Evolutionary conservation across 78 protist genomes (phyloP), one percentile per base, ranked within the genome.

Genomic region (Chrysochromulina parva): DNA sequence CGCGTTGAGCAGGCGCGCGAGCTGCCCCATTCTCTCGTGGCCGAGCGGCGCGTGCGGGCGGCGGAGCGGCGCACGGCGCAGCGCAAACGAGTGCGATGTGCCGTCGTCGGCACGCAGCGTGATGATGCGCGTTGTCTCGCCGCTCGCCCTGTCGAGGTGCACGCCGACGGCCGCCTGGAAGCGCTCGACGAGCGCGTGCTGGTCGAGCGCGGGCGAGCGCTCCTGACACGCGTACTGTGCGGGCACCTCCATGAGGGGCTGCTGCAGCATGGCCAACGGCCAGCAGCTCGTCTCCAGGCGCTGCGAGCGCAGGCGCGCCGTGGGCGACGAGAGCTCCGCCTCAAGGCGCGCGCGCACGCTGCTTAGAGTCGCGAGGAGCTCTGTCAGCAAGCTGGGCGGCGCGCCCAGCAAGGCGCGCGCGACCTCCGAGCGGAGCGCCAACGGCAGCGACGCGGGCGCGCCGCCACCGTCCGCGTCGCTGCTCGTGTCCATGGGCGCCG

Each of bases 191-290:
- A 58, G 47, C 62, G 55, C 90, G 58, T 88, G 90, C 84, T 78
- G 89, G 50, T 87, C 91, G 6, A 67, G 65, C 47, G 62, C 38
- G 14, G 91, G 92, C 92, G 88, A 91, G 26, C 14, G 4, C 22
- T 10, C 66, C 28, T 2, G 20, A 4, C 47, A 48, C 20, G 48
- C 76, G 71, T 88, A 88, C 85, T 92, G 94, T 14, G 92, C 92
- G 1, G 92, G 94, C 38, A 92, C 58, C 71, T 92, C 92, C 53
- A 92, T 50, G 47, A 62, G 71, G 20, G 60, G 80, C 65, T 55
- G 74, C 20, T 71, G 85, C 67, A 38, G 11, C 24, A 17, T 10
- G 76, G 62, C 16, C 24, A 57, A 19, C 24, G 10, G 90, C 76
- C n/a, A 13, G 71, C 55, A 87, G 4, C 53, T 26, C 13, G 9